Base-by-base conservation (phyloP, 441 rosid species). In the Eutrema salsugineum region DNA sequence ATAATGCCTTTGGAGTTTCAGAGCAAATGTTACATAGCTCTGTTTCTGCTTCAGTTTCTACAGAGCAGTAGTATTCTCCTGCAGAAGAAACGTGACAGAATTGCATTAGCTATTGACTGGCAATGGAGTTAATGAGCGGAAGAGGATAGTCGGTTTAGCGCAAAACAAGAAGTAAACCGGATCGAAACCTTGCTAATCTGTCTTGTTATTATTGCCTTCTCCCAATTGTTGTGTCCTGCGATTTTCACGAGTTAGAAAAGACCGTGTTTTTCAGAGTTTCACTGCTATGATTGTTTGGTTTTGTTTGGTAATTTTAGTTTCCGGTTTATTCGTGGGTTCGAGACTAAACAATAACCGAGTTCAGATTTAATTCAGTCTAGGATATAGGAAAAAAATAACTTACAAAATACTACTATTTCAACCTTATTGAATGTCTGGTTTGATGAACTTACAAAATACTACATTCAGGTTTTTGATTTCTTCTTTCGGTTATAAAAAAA, bases 161-260 rank as follows among this genome's bases (percentile, higher is more conserved):
- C 11, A 8, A 58, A 36, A 22, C 1, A 47, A 10, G 0, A 27
- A 36, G 10, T 39, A 16, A 65, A 72, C n/a, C 36, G 66, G 24
- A 61, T 17, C 35, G n/a, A 30, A 48, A 73, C 77, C 71, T 57
- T 48, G 60, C 12, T 73, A 60, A 38, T 73, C 77, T 47, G 71
- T 48, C 15, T 35, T 39, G 58, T 20, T 58, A 40, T 30, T 66
- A 40, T 20, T 66, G 60, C 61, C 61, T 30, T 73, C 67, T 1
- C 5, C 72, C 44, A 73, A 40, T 30, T 73, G 77, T 15, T 73
- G 67, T 66, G 55, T 66, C 67, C 72, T 73, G 72, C 66, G 32
- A 39, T 8, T 46, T 55, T 38, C 64, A 63, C 24, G 39, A 6
- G 63, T 71, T 43, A 70, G 48, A 24, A 11, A 69, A 42, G 16